Evolutionary conservation across 2,329 filamentous ascomycete species (phyloP), one percentile per base, ranked within the genome.

Genomic region (Diaporthe citriasiana): DNA sequence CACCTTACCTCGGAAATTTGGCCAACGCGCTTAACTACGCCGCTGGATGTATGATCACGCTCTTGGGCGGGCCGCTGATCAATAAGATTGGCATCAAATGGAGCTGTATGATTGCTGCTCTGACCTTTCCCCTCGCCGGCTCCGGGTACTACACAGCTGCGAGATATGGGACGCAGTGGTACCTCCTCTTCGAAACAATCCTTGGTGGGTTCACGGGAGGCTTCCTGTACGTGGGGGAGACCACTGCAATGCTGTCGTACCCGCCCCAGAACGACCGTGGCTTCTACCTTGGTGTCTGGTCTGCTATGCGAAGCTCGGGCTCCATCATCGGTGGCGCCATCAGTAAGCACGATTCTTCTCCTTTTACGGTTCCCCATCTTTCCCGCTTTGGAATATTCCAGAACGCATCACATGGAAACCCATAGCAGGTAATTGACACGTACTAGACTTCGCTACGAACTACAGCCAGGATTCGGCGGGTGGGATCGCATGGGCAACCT

Each of bases 51-150:
- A n/a, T 75, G 30, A 33, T 75, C 12, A 75, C 74, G 6, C 53
- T 76, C 13, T 79, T 82, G 12, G 82, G 82, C 27, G 82, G 82
- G 0, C 82, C 82, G 1, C 70, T 84, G 65, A 83, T 84, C 75
- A 84, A 83, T 76, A 83, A 83, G 68, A 71, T 84, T 10, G 82
- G 82, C 19, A 83, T 83, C 71, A 82, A 80, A 60, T 81, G 79
- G 78, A 78, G 80, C 4, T 84, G 82, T 76, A 76, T 84, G 42
- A 80, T 84, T 53, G 82, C 81, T 9, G 81, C 81, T 10, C 17
- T 81, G 2, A 74, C 79, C 0, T 81, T 84, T 68, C 82, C 82
- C 0, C 75, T 84, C 53, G 77, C 77, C 0, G 82, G 82, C 1
- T 83, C 81, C 19, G 79, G 80, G 17, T 83, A 81, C 71, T 83